Conservation (phyloP, 805 yeast genomes). For the Saccharomycopsis oosterbeekiorum region DNA sequence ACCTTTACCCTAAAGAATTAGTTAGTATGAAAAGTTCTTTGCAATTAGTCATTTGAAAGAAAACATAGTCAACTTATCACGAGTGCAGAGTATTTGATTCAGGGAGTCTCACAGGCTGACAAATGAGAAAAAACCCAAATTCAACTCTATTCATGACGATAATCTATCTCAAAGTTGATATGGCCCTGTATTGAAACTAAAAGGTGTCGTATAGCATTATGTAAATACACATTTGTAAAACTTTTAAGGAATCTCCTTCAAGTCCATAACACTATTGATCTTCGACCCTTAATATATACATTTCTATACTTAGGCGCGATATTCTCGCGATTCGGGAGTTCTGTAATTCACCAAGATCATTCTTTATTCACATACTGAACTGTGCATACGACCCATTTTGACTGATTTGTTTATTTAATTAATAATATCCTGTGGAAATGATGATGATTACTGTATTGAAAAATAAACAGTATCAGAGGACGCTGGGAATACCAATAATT, state of each 20-base stretch:
- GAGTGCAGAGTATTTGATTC: not conserved
- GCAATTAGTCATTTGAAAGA: not conserved
- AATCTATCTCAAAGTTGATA: not conserved
- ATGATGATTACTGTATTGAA: not conserved
- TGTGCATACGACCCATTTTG: slow-evolving; percentile 99
- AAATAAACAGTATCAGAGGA: not conserved
- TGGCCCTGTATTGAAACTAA: not conserved
- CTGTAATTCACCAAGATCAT: not conserved
- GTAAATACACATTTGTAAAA: slow-evolving; percentile 11
- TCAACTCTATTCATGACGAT: not conserved
- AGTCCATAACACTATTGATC: slow-evolving; percentile 6
- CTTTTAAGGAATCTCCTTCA: not conserved
- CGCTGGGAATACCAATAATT: not conserved
- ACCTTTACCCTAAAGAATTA: slow-evolving; percentile 80
- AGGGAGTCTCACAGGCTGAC: too few species aligned
- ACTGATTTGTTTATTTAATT: slow-evolving; percentile 27
- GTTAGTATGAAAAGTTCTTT: slow-evolving; percentile 31
- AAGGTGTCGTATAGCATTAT: slow-evolving; percentile 16
- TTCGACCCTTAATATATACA: slow-evolving; percentile 11
- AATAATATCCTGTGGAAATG: not conserved
- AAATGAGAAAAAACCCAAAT: not conserved
- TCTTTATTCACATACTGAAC: slow-evolving; percentile 63
- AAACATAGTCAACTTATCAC: not conserved
- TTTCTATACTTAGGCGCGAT: slow-evolving; percentile 2
- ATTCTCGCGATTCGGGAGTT: not conserved